Base-by-base conservation (phyloP, 2,329 filamentous ascomycete species). In the Trichoderma oligosporum region DNA sequence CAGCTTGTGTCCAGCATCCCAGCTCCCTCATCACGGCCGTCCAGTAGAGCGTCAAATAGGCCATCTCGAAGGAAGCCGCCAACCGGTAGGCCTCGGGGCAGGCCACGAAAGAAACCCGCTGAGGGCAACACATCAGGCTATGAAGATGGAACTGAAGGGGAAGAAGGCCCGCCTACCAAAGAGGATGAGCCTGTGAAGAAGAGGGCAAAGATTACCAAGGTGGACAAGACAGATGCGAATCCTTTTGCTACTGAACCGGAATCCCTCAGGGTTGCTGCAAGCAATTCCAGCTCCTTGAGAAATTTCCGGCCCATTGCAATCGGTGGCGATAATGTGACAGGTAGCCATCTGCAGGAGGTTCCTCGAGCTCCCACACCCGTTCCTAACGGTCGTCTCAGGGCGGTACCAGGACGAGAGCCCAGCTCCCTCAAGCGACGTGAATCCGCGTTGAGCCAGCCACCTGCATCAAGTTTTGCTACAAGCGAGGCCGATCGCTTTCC, bases 221-320 rank as follows among this genome's bases (percentile, higher is more conserved):
- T 86, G 11, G 84, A 88, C 41, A 87, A 85, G 74, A 84, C 84
- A n/a, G 85, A 86, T 49, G 87, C 83, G 63, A 82, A 80, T 61
- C 84, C 83, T 20, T 88, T 97, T 65, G 88, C 87, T 51, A 80
- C 83, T 36, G 85, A 85, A 27, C 82, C 85, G 8, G 91, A 94
- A 47, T 95, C 90, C 3, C 77, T 97, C 24, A 83, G 92, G 47
- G 91, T 96, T n/a, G 87, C 89, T 60, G 93, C 93, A 45, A 96
- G 91, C 69, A 96, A 89, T 14, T 88, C 92, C 42, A 90, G 91
- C 39, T 96, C 92, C 4, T 80, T 97, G 58, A 88, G 93, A 41
- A 87, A 86, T 46, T 88, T 96, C 70, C 83, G 91, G 42, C 93
- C 93, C 4, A 80, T 89, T 57, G 78, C 81, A 29, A 74, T 80